Conservation (phyloP, 768 basidiomycete species). For the Naganishia randhawae region DNA sequence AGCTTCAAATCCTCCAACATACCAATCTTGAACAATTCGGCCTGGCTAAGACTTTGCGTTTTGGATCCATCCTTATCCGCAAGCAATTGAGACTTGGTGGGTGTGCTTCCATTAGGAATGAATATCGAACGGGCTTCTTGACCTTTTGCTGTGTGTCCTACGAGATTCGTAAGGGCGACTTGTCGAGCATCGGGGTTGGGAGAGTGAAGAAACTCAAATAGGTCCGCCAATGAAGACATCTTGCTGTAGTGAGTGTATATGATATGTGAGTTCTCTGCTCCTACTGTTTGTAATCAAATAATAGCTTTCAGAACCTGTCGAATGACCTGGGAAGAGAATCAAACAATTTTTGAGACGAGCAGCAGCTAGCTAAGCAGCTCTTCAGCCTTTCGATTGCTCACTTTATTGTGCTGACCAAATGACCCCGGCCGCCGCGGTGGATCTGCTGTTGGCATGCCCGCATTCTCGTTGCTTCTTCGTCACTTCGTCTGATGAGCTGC, state of each 20-base stretch:
- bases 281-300: no score
- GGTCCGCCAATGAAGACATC: constrained; percentile 56
- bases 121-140: constrained; percentile 72
- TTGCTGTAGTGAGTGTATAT: not conserved
- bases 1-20: constrained; percentile 71
- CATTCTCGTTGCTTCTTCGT: no score
- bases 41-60: constrained; percentile 36
- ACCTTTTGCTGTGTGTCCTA: constrained; percentile 71
- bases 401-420: not conserved
- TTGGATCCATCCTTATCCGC: constrained; percentile 32
- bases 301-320: no score
- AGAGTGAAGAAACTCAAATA: constrained; percentile 78
- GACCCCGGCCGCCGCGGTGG: not conserved
- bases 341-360: not conserved
- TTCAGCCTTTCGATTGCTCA: constrained; percentile 4
- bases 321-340: not conserved
- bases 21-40: constrained; percentile 58
- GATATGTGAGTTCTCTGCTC: not conserved
- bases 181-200: constrained; percentile 81
- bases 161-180: constrained; percentile 75
- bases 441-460: no score
- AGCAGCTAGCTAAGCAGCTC: not conserved
- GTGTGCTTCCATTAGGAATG: constrained; percentile 62
- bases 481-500: no score
- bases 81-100: constrained; percentile 54